Evolutionary conservation across 1,139 yeast species (phyloP), one percentile per base, ranked within the genome.

Genomic region (Hyphopichia pseudoburtonii): DNA sequence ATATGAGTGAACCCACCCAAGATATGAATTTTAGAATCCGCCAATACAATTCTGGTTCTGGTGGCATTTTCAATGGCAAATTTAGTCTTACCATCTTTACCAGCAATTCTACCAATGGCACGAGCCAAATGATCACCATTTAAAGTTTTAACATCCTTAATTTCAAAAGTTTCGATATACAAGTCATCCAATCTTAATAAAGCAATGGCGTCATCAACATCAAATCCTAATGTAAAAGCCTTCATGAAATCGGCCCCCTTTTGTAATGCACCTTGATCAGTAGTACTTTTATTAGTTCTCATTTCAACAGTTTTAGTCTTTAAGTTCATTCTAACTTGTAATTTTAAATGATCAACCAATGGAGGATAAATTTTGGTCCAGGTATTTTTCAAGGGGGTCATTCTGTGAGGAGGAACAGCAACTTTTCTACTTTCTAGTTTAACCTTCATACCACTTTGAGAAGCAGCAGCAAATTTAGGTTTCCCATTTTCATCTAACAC

Each of bases 61-160:
- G 98, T 90, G 17, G 98, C 97, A 57, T 92, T 92, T 65, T 92
- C 99, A 55, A 92, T 92, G 26, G 98, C 97, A 63, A 90, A 92
- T 68, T 92, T 92, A 45, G 98, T 92, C 66, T 90, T 90, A 57
- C 99, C 99, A 59, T 92, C 99, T 60, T 92, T 94, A 62, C 99
- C 99, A 17, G 98, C 98, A 62, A 92, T 92, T 76, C 99, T 89
- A 54, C 98, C 99, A 60, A 92, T 92, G 15, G 99, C 98, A 73
- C 99, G 83, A 33, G 96, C 84, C 62, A 92, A 76, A 76, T 92
- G 98, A 64, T 92, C 98, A 17, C 98, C 98, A 25, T 82, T 82
- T 50, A 92, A 72, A 3, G 97, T 90, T 67, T 92, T 94, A 43
- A 92, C 97, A 64, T 92, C 99, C 64, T 94, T 92, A 52, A 92